phyloP scores from a whole-genome alignment of 306 rosid genomes.

The Lathyrus aphaca region DNA sequence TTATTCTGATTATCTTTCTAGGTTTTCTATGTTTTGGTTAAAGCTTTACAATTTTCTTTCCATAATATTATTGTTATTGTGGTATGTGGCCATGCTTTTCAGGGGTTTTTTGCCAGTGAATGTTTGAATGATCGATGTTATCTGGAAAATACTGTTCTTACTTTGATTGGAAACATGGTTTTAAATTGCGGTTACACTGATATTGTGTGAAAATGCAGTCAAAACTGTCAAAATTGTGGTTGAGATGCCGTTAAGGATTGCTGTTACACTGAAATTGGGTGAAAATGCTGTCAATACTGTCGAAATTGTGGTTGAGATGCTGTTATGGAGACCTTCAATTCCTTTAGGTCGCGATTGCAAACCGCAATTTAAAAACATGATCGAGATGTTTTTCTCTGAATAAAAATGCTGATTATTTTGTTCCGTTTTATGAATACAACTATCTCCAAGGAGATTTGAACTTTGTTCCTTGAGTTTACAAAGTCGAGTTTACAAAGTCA shows the following conservation, averaged over 20 bases:
- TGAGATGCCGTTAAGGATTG: not conserved
- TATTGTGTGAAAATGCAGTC: too few species aligned
- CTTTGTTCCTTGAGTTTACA: not conserved
- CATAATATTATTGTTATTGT: not conserved
- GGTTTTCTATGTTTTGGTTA: slow-evolving; percentile 6
- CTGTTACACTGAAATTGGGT: not conserved
- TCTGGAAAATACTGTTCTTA: too few species aligned
- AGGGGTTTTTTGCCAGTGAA: too few species aligned
- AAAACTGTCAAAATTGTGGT: not conserved
- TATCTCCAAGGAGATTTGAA: not conserved
- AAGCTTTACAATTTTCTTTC: slow-evolving; percentile 30
- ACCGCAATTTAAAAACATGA: not conserved
- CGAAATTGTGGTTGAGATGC: not conserved
- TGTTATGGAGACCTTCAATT: not conserved
- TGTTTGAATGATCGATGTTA: too few species aligned
- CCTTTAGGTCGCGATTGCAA: not conserved
- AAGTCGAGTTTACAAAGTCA: not conserved
- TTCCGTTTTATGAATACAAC: not conserved
- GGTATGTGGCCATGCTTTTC: not conserved
- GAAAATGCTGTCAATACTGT: too few species aligned
- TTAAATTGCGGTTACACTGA: not conserved
- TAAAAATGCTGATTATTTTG: not conserved
- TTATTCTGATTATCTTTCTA: slow-evolving; percentile 40
- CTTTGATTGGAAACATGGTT: not conserved
- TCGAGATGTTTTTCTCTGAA: not conserved